Conservation (phyloP, 148 eudicot genomes). For the Nepenthes mirabilis region DNA sequence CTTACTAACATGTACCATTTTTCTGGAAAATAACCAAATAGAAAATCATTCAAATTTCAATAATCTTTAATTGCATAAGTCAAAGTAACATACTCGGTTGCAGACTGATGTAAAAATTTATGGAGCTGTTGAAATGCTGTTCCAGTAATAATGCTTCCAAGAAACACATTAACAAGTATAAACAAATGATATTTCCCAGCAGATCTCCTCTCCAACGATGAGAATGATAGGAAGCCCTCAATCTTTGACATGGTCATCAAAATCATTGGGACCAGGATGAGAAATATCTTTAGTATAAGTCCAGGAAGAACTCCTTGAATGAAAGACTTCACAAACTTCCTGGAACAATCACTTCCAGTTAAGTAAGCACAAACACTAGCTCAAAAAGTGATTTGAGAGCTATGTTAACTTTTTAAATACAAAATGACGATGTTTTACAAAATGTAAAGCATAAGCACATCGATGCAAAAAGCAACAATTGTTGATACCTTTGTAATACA, state of each 20-base stretch:
- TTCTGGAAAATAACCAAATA: neutral
- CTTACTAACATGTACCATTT: neutral
- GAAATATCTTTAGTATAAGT: slow-evolving; percentile 46
- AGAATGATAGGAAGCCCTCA: slow-evolving; percentile 37
- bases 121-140: slow-evolving; percentile 49
- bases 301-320: slow-evolving; percentile 58
- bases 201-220: slow-evolving; percentile 44
- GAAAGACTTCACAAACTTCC: slow-evolving; percentile 25
- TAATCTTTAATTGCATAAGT: neutral
- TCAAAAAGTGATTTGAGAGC: neutral
- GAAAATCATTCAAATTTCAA: neutral
- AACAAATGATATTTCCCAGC: slow-evolving; percentile 48
- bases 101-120: slow-evolving; percentile 30
- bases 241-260: slow-evolving; percentile 55
- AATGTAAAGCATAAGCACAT: no score
- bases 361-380: neutral
- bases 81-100: slow-evolving; percentile 39
- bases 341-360: slow-evolving; percentile 7
- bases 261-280: slow-evolving; percentile 38
- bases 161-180: slow-evolving; percentile 48
- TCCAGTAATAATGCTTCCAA: slow-evolving; percentile 50
- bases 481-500: no score
- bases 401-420: no score
- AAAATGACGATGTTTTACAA: no score
- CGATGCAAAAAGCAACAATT: no score